These are phyloP conservation scores for Conticribra weissflogii DNA, from an alignment of 108 stramenopile species.

Conservation along the genomic window DNA sequence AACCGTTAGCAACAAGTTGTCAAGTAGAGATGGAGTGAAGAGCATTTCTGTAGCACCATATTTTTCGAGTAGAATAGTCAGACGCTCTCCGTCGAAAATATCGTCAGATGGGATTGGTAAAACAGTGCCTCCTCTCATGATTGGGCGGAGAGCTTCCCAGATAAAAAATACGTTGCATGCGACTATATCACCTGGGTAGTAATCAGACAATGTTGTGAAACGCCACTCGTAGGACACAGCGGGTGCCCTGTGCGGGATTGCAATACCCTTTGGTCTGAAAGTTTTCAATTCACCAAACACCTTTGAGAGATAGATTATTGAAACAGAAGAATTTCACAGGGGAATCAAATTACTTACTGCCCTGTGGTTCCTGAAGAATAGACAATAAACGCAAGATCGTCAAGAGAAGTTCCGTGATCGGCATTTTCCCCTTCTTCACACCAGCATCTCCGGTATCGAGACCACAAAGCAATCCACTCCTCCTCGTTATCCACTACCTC, in stretches of 20 bases:
- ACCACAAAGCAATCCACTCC: constrained; percentile 14
- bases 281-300: constrained; percentile 49
- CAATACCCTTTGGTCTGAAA: constrained; percentile 40
- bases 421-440: constrained; percentile 14
- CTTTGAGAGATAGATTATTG: constrained; percentile 70
- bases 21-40: constrained; percentile 76
- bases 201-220: constrained; percentile 22
- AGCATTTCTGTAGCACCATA: constrained; percentile 70
- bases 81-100: constrained; percentile 67
- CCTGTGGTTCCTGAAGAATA: constrained; percentile 79
- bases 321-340: constrained; percentile 60
- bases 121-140: constrained; percentile 63
- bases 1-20: constrained; percentile 61
- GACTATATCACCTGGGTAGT: constrained; percentile 50
- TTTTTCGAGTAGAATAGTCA: constrained; percentile 51
- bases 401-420: constrained; percentile 31
- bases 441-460: constrained; percentile 29
- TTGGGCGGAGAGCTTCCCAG: constrained; percentile 77
- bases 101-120: constrained; percentile 74
- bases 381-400: constrained; percentile 73
- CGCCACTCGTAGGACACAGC: constrained; percentile 30
- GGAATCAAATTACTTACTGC: constrained; percentile 9
- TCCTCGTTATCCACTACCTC: constrained; percentile 11
- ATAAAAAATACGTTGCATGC: constrained; percentile 86
- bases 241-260: constrained; percentile 41